Base-by-base conservation (phyloP, 208 protist genomes). In the Trypanosoma scelopori region DNA sequence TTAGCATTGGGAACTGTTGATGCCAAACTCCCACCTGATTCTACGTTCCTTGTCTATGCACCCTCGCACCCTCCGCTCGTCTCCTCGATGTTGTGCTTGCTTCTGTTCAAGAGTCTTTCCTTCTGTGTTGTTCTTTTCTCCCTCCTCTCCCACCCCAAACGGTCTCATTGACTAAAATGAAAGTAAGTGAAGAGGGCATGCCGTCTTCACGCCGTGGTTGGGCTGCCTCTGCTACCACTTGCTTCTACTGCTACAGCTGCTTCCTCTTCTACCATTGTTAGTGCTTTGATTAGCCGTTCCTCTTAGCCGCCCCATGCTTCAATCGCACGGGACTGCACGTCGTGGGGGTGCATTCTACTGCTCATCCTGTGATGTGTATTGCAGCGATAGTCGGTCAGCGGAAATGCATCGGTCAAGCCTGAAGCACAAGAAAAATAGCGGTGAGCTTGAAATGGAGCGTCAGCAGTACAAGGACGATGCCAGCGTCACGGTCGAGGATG, bases 361-460 rank as follows among this genome's bases (percentile, higher is more conserved):
- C 71, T 59, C 75, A 9, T 72, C 67, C 25, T 94, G 88, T 51
- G 64, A 85, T 62, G 68, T 89, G 28, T 58, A 83, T 27, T 91
- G 89, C 64, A 78, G 74, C 13, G 83, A 90, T 63, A 76, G 61
- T 55, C 78, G 77, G 18, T 64, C 84, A 3, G 82, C 84, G 3
- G 78, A 76, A 42, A 60, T 71, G 55, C 88, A 94, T 78, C 76
- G 76, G 45, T 64, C 76, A 7, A 86, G 80, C 42, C 48, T 81
- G 1, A 79, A 82, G 55, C 88, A 94, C 66, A 85, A 89, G 56
- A 79, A 84, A 47, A 79, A 75, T 30, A 93, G 82, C 43, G 84
- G 84, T 0, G 84, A 93, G 59, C 51, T 87, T 0, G 82, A 74
- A 46, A 65, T 62, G 50, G 81, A 93, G 55, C 58, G 62, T 50